phyloP scores from a whole-genome alignment of 2,329 filamentous ascomycete species.

The Penicillium polonicum region DNA sequence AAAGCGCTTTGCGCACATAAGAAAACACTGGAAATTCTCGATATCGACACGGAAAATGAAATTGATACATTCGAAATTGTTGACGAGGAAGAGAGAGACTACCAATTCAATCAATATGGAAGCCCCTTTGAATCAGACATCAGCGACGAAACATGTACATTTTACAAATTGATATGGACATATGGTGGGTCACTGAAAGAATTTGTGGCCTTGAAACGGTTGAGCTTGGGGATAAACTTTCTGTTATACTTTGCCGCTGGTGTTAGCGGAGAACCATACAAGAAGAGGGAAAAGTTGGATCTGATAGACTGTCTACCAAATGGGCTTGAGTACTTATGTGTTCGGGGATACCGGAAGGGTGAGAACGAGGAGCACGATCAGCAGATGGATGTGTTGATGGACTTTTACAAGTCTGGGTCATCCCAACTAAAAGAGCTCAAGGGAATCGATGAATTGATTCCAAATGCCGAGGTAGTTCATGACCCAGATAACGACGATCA shows the following conservation, averaged over 20 bases:
- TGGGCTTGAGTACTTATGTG: constrained; percentile 19
- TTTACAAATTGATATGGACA: constrained; percentile 2
- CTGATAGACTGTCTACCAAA: constrained; percentile 11
- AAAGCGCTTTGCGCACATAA: constrained; percentile 17
- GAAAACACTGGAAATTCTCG: constrained; percentile 18
- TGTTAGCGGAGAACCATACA: not conserved
- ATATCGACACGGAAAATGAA: constrained; percentile 16
- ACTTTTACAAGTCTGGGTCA: not conserved
- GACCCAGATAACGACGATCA: constrained; percentile 6
- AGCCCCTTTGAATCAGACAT: not conserved
- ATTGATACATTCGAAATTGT: not conserved
- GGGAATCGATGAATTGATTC: constrained; percentile 15
- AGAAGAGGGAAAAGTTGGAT: not conserved
- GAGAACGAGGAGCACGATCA: constrained; percentile 1
- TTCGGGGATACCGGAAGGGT: constrained; percentile 19
- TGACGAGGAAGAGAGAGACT: not conserved
- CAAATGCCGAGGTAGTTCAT: constrained; percentile 5
- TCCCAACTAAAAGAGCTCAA: constrained; percentile 8
- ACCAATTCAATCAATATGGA: not conserved
- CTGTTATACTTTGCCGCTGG: constrained; percentile 19
- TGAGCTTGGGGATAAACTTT: constrained; percentile 17
- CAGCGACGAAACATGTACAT: not conserved
- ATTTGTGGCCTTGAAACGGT: constrained; percentile 17
- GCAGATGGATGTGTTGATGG: constrained; percentile 13
- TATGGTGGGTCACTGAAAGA: constrained; percentile 17